Conservation (phyloP, 1,139 yeast genomes). For the Fermentozyma sake region DNA sequence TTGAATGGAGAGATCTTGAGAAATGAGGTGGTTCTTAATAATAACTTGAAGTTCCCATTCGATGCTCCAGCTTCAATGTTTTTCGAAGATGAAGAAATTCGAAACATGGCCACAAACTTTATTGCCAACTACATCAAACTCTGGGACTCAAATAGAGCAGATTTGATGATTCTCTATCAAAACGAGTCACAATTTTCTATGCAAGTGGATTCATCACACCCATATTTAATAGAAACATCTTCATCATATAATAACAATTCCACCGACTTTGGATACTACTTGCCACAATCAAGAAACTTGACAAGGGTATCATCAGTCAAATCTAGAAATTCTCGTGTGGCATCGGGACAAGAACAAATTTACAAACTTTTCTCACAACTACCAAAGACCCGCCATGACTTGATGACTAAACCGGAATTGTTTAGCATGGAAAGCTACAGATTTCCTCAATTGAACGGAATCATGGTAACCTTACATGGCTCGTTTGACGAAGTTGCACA, state of each 20-base stretch:
- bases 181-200: constrained; percentile 81
- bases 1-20: constrained; percentile 77
- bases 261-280: constrained; percentile 60
- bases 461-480: constrained; percentile 79
- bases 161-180: constrained; percentile 69
- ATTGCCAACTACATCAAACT: constrained; percentile 66
- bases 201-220: constrained; percentile 49
- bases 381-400: constrained; percentile 73
- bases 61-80: constrained; percentile 46
- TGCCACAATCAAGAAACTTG: constrained; percentile 73
- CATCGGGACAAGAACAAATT: constrained; percentile 70
- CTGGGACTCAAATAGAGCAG: constrained; percentile 79
- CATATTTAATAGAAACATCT: constrained; percentile 38
- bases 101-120: constrained; percentile 67
- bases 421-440: constrained; percentile 81
- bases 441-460: constrained; percentile 67
- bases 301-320: constrained; percentile 60
- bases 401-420: constrained; percentile 55
- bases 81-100: constrained; percentile 76
- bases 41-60: constrained; percentile 57
- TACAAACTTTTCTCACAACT: constrained; percentile 55
- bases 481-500: constrained; percentile 63
- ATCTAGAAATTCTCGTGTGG: constrained; percentile 53
- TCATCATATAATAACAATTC: constrained; percentile 24
- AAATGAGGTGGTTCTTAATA: constrained; percentile 58